Base-by-base conservation (phyloP, 2,329 filamentous ascomycete genomes). In the Ascochyta viciae-villosae region DNA sequence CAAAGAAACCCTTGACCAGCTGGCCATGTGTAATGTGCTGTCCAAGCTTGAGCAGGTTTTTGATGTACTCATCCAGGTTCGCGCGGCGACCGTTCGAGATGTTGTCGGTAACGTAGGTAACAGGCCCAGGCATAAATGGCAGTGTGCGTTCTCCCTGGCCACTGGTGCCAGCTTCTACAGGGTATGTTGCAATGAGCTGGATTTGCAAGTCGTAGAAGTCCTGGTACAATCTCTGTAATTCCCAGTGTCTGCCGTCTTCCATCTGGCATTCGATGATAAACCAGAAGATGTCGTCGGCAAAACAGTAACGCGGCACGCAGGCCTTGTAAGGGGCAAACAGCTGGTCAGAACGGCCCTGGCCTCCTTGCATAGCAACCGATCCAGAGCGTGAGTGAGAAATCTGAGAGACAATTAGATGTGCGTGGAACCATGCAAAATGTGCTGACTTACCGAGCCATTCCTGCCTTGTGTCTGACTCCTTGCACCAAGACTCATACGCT, bases 191-290 rank as follows among this genome's bases (percentile, higher is more conserved):
- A 44, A 99, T 85, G 8, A 99, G 87, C 29, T 92, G 91, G 71
- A 98, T 98, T 75, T 99, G 95, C 75, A 98, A 94, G 76, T 98
- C 95, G 78, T 98, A 99, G 73, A 99, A 99, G 78, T 98, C 95
- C 75, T 98, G 92, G 72, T 99, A 99, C 72, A 96, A 95, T 61
- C 95, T 87, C 35, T 92, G 94, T 45, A 99, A 80, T 73, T 97
- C 93, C 92, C 93, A 98, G 71, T 91, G 89, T 42, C 91, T 85
- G 43, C 92, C 93, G 72, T 98, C 93, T 71, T 96, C 92, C 76
- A 98, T 86, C 67, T 89, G 85, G 23, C 91, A 92, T 75, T 97
- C 93, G 56, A 99, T 94, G 50, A 97, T 91, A 71, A 98, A 99
- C 92, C 95, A 98, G 77, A 98, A 98, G 75, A 97, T 97, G 66